phyloP scores from a whole-genome alignment of 1,139 yeast species.

The Magnusiomyces magnusii region DNA sequence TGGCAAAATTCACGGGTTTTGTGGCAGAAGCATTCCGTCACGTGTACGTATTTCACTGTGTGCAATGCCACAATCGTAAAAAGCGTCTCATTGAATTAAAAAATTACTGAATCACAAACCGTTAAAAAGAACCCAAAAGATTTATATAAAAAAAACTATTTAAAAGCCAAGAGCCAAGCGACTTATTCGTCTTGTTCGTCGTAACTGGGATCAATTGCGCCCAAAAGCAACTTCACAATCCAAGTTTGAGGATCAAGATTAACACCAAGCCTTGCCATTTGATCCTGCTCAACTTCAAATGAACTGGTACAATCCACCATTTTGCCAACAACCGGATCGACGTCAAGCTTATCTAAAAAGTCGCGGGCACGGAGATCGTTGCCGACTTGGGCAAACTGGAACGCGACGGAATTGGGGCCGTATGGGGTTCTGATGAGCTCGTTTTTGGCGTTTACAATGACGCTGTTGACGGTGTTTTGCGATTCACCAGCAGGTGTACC shows the following conservation, averaged over 20 bases:
- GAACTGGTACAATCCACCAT: conserved; percentile 33
- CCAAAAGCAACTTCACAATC: conserved; percentile 31
- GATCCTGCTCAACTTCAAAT: conserved; percentile 33
- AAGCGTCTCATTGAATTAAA: neutral
- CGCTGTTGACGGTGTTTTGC: conserved; percentile 24
- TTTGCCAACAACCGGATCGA: conserved; percentile 29
- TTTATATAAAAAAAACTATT: neutral
- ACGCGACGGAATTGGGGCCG: conserved; percentile 31
- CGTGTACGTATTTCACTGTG: too few relatives aligned
- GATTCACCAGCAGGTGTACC: conserved; percentile 34
- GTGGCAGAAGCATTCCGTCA: too few relatives aligned
- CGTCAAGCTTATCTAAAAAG: conserved; percentile 28
- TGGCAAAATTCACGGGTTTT: too few relatives aligned
- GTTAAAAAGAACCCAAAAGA: neutral
- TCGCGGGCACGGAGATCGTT: conserved; percentile 32
- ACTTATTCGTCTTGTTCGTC: conserved; percentile 28
- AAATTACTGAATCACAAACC: too few relatives aligned
- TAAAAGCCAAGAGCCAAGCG: too few relatives aligned
- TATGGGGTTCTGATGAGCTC: conserved; percentile 23
- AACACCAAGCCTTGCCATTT: conserved; percentile 31
- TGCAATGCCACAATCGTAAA: too few relatives aligned
- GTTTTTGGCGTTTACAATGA: conserved; percentile 27
- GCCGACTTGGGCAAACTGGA: conserved; percentile 35
- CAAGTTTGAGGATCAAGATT: conserved; percentile 30
- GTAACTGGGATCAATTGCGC: conserved; percentile 30